Conservation (phyloP, 352 stramenopile species). For the Peronosclerospora sorghi region DNA sequence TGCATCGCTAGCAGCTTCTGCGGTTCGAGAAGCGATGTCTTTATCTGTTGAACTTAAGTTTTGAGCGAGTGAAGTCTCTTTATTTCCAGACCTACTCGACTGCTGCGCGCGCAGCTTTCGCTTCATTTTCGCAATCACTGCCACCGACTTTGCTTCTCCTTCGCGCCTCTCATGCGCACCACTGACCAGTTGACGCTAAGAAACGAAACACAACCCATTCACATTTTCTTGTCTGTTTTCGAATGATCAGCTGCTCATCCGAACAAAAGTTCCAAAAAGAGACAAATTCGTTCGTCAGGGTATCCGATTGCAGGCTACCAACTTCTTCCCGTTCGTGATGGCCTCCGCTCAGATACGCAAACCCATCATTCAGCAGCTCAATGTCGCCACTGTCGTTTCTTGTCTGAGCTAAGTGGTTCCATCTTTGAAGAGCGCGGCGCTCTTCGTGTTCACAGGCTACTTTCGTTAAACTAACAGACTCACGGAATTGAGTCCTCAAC, state of each 20-base stretch:
- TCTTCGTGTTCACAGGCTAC: slow-evolving; percentile 36
- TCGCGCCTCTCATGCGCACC: slow-evolving; percentile 61
- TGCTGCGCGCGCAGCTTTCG: slow-evolving; percentile 55
- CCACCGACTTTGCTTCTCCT: slow-evolving; percentile 53
- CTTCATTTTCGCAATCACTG: slow-evolving; percentile 58
- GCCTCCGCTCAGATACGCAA: slow-evolving; percentile 8
- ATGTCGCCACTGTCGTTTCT: slow-evolving; percentile 24
- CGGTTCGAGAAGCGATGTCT: slow-evolving; percentile 35
- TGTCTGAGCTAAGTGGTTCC: slow-evolving; percentile 12
- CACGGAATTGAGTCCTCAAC: slow-evolving; percentile 14
- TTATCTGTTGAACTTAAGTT: slow-evolving; percentile 38
- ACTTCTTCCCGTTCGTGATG: slow-evolving; percentile 1
- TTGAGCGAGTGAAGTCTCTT: slow-evolving; percentile 10
- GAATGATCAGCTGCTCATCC: slow-evolving; percentile 55
- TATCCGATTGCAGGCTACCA: neutral
- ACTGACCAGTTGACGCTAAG: slow-evolving; percentile 56
- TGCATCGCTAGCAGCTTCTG: slow-evolving; percentile 67
- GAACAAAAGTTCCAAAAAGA: slow-evolving; percentile 40
- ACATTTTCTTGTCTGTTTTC: slow-evolving; percentile 56
- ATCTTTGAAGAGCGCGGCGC: slow-evolving; percentile 15
- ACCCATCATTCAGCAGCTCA: slow-evolving; percentile 16
- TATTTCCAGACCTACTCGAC: slow-evolving; percentile 8
- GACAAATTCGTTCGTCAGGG: slow-evolving; percentile 16
- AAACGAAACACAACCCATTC: slow-evolving; percentile 80
- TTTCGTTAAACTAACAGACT: slow-evolving; percentile 24